A percentile compares a stretch with the other conserved stretches of the same genome.
Evolutionary conservation across 1,284 basidiomycete genomes (phyloP).

Genomic region (Apiotrichum montevideense): DNA sequence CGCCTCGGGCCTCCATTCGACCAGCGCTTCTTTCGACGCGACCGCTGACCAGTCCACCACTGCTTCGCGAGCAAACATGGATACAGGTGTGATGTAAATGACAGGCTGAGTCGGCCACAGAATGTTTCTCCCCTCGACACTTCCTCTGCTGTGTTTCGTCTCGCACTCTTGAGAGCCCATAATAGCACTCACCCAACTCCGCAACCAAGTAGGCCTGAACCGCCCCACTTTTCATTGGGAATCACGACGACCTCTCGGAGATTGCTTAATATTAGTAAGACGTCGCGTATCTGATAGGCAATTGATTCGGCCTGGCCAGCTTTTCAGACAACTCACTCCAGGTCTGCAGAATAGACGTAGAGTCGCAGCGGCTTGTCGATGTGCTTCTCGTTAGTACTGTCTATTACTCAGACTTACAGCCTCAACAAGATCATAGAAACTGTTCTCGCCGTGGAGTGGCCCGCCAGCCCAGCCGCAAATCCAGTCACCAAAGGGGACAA

Average conservation of each 20-base stretch:
- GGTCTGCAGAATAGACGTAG: slow-evolving; percentile 11
- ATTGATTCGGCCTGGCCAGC: too few relatives aligned
- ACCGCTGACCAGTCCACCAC: too few relatives aligned
- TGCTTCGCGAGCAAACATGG: too few relatives aligned
- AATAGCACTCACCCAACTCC: slow-evolving; percentile 67
- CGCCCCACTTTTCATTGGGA: slow-evolving; percentile 92
- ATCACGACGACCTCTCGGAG: slow-evolving; percentile 85
- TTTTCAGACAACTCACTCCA: slow-evolving; percentile 56
- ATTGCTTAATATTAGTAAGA: slow-evolving; percentile 43
- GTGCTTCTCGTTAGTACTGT: slow-evolving; percentile 55
- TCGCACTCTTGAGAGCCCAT: too few relatives aligned
- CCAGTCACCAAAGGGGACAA: slow-evolving; percentile 84
- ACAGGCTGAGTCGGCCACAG: too few relatives aligned
- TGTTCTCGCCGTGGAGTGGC: slow-evolving; percentile 81
- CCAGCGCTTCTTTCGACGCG: too few relatives aligned
- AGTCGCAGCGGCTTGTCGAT: slow-evolving; percentile 59
- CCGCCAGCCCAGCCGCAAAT: slow-evolving; percentile 94
- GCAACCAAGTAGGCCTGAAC: slow-evolving; percentile 86
- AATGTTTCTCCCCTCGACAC: too few relatives aligned
- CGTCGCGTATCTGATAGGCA: too few relatives aligned
- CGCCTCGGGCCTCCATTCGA: too few relatives aligned
- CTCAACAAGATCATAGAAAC: slow-evolving; percentile 96
- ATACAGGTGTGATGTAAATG: too few relatives aligned
- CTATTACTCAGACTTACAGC: slow-evolving; percentile 51
- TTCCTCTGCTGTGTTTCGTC: too few relatives aligned